Evolutionary conservation across 306 rosid genomes (phyloP).

Genomic region (Styphnolobium japonicum): DNA sequence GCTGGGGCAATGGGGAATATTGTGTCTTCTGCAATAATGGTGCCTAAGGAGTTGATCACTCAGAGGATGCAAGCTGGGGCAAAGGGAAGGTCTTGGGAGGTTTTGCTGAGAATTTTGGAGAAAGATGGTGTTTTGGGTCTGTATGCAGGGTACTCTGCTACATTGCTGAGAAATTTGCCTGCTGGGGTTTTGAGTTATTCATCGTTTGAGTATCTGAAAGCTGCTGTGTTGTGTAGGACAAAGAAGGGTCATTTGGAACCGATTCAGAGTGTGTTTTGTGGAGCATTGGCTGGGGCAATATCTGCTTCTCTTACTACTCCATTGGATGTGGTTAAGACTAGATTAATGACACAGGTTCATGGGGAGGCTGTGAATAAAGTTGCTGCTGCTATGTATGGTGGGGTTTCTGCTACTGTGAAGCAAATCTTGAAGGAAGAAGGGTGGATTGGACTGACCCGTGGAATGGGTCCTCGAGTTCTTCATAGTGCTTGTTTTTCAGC

Average conservation of each 20-base stretch:
- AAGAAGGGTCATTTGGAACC: constrained; percentile 53
- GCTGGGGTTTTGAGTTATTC: constrained; percentile 93
- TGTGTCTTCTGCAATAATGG: constrained; percentile 83
- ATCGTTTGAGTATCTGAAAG: constrained; percentile 81
- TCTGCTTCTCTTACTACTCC: constrained; percentile 90
- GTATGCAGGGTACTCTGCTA: constrained; percentile 79
- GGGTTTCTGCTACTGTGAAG: constrained; percentile 60
- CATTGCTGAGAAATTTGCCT: constrained; percentile 72
- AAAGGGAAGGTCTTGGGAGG: constrained; percentile 72
- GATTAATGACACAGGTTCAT: constrained; percentile 82
- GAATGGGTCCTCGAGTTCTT: constrained; percentile 91
- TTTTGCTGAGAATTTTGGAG: constrained; percentile 51
- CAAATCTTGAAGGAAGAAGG: constrained; percentile 80
- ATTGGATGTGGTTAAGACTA: constrained; percentile 86
- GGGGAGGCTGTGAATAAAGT: constrained; percentile 53
- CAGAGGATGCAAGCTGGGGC: constrained; percentile 92
- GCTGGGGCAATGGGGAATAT: constrained; percentile 93
- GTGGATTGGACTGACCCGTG: constrained; percentile 74
- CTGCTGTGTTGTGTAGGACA: constrained; percentile 50
- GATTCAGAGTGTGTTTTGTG: constrained; percentile 77
- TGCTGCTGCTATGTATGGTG: constrained; percentile 52
- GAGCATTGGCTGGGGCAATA: constrained; percentile 88
- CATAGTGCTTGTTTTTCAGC: constrained; percentile 95
- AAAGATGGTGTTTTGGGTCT: constrained; percentile 81
- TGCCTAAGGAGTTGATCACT: constrained; percentile 85